A percentile compares a stretch with the other conserved stretches of the same genome.
Evolutionary conservation across 2,329 filamentous ascomycete genomes (phyloP).

Genomic region (Cercospora sp.): DNA sequence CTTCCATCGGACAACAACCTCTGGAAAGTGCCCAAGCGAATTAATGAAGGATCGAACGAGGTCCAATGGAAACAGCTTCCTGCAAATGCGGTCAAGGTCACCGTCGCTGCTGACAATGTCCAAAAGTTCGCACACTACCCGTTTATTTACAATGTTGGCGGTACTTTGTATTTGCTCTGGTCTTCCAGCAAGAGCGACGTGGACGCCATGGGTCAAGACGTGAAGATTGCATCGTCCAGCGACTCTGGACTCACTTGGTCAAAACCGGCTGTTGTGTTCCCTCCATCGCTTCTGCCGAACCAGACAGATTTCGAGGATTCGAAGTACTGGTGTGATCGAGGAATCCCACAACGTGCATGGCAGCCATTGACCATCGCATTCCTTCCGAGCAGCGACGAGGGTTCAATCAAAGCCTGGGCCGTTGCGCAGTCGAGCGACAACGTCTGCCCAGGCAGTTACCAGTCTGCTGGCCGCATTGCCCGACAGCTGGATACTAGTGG

Average conservation of each 20-base stretch:
- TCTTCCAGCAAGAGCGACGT: conserved; percentile 13
- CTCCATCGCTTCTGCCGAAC: conserved; percentile 17
- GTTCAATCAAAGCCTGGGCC: conserved; percentile 12
- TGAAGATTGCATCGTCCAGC: conserved; percentile 10
- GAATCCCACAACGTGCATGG: conserved; percentile 15
- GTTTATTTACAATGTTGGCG: conserved; percentile 18
- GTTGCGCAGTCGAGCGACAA: conserved; percentile 23
- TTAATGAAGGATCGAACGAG: not conserved
- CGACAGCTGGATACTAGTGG: conserved; percentile 11
- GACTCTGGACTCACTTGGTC: conserved; percentile 16
- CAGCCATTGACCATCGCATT: conserved; percentile 19
- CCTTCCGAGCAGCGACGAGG: conserved; percentile 15
- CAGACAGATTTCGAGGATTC: conserved; percentile 15
- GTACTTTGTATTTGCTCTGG: conserved; percentile 19
- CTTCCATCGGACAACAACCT: conserved; percentile 10
- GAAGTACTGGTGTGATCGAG: conserved; percentile 13
- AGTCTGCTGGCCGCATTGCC: conserved; percentile 19
- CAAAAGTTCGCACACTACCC: conserved; percentile 16
- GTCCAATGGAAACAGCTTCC: conserved; percentile 17
- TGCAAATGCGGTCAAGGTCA: conserved; percentile 11
- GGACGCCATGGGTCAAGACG: conserved; percentile 20
- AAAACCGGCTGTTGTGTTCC: conserved; percentile 13
- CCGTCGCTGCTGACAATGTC: conserved; percentile 4
- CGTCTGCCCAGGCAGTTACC: conserved; percentile 14
- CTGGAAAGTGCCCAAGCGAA: conserved; percentile 17